Conservation (phyloP, 179 eudicot species). For the Beta macrorhiza region DNA sequence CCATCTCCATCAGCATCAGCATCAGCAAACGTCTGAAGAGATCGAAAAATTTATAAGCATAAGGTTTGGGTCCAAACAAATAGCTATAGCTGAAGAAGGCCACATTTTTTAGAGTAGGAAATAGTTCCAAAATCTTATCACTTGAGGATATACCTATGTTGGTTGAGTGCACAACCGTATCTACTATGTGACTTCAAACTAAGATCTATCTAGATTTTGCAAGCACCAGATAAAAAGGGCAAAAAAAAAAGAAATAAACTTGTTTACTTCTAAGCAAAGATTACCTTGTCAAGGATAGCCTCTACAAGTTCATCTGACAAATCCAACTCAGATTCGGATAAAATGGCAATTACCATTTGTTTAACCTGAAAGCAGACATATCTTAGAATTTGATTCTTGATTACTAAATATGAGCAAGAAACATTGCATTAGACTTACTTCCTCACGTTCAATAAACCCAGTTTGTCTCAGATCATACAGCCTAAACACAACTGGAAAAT, state of each 20-base stretch:
- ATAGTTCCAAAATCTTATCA: neutral
- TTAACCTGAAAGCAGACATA: slow-evolving; percentile 43
- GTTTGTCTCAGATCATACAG: slow-evolving; percentile 87
- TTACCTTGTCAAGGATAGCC: slow-evolving; percentile 58
- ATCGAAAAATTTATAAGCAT: neutral
- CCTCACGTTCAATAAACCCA: slow-evolving; percentile 91
- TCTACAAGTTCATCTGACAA: slow-evolving; percentile 64
- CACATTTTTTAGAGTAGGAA: too few relatives aligned
- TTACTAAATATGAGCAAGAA: neutral
- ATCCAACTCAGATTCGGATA: slow-evolving; percentile 55
- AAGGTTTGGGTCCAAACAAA: neutral
- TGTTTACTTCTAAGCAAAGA: neutral
- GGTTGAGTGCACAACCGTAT: neutral
- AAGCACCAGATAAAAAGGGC: neutral
- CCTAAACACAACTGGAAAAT: slow-evolving; percentile 79
- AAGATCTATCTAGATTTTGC: neutral
- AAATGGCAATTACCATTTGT: slow-evolving; percentile 66
- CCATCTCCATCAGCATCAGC: slow-evolving; percentile 83
- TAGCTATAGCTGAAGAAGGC: neutral
- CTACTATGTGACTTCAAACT: neutral
- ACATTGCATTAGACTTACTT: slow-evolving; percentile 40
- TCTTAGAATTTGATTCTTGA: slow-evolving; percentile 14
- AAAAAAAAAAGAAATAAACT: neutral
- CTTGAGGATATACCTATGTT: neutral
- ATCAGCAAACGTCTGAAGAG: slow-evolving; percentile 71